Percentiles rank a stretch among this genome's conserved stretches.
Evolutionary conservation across 495 filamentous ascomycete species (phyloP).

Genomic region (Aspergillus ellipticus): DNA sequence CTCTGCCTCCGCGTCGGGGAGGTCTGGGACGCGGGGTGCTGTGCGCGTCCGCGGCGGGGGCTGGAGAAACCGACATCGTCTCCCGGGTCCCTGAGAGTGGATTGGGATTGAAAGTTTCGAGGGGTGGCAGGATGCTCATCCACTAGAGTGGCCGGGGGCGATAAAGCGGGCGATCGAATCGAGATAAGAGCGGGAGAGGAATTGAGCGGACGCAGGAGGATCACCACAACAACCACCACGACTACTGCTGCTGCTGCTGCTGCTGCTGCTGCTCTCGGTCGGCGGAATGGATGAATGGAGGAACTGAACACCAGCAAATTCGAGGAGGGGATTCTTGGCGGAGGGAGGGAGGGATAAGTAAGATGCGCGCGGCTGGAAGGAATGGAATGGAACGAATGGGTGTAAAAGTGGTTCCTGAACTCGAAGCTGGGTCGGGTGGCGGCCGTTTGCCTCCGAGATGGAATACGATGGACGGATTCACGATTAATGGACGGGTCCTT

Average conservation of each 20-base stretch:
- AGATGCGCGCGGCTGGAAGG: not conserved
- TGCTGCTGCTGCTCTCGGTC: no score
- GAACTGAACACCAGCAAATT: no score
- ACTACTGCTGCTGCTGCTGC: not conserved
- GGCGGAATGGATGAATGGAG: no score
- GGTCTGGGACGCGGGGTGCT: slow-evolving; percentile 27
- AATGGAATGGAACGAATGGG: not conserved
- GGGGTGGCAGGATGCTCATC: slow-evolving; percentile 14
- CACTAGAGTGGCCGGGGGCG: slow-evolving; percentile 1
- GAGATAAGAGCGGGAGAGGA: not conserved
- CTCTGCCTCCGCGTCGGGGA: slow-evolving; percentile 31
- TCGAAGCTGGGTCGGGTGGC: slow-evolving; percentile 1
- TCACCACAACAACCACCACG: not conserved
- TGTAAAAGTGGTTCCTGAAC: not conserved
- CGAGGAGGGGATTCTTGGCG: not conserved
- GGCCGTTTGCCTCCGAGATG: not conserved
- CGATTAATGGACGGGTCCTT: no score
- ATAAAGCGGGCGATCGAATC: not conserved
- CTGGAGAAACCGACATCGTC: slow-evolving; percentile 22
- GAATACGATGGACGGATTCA: not conserved
- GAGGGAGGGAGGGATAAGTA: not conserved
- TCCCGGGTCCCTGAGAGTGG: slow-evolving; percentile 7
- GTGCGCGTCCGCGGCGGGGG: slow-evolving; percentile 17
- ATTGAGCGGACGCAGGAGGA: no score
- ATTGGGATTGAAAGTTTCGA: slow-evolving; percentile 1